Percentiles rank a stretch among this genome's conserved stretches.
Conservation (phyloP, 1,139 yeast genomes). For the Pichia sp. region DNA sequence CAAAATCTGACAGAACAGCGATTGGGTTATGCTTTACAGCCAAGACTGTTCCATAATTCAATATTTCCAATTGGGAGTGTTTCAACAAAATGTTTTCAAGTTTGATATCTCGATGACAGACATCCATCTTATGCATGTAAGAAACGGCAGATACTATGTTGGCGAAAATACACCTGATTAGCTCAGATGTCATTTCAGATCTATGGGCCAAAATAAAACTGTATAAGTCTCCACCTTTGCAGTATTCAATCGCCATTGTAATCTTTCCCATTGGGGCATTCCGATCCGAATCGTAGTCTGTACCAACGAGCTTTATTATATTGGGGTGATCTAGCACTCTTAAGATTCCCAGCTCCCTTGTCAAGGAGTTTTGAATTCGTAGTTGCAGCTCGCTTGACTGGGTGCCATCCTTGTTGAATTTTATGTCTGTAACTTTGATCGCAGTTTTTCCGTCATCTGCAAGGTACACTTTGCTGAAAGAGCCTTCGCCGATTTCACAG, state of each 20-base stretch:
- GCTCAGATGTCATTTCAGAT: slow-evolving; percentile 38
- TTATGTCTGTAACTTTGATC: slow-evolving; percentile 37
- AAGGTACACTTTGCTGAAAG: slow-evolving; percentile 49
- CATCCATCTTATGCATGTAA: slow-evolving; percentile 62
- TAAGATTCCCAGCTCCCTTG: slow-evolving; percentile 71
- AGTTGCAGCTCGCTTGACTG: slow-evolving; percentile 37
- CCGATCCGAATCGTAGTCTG: slow-evolving; percentile 24
- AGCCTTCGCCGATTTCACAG: slow-evolving; percentile 51
- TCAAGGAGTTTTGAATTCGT: slow-evolving; percentile 63
- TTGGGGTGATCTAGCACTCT: slow-evolving; percentile 41
- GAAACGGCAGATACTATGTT: slow-evolving; percentile 66
- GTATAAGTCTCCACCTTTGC: slow-evolving; percentile 80
- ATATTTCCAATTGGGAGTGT: slow-evolving; percentile 30
- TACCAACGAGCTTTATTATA: slow-evolving; percentile 39
- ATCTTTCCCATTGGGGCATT: slow-evolving; percentile 30
- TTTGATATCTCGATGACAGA: slow-evolving; percentile 86
- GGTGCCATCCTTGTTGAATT: slow-evolving; percentile 21
- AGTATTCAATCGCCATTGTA: slow-evolving; percentile 67
- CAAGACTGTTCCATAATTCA: slow-evolving; percentile 25
- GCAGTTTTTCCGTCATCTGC: slow-evolving; percentile 30
- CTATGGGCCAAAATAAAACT: slow-evolving; percentile 49
- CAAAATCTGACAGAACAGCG: slow-evolving; percentile 79
- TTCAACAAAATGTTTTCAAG: slow-evolving; percentile 72
- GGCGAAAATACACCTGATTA: slow-evolving; percentile 58
- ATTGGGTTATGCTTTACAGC: slow-evolving; percentile 35